These are phyloP conservation scores for Irpex sp. DNA, from an alignment of 1,284 basidiomycete genomes.

Conservation along the genomic window DNA sequence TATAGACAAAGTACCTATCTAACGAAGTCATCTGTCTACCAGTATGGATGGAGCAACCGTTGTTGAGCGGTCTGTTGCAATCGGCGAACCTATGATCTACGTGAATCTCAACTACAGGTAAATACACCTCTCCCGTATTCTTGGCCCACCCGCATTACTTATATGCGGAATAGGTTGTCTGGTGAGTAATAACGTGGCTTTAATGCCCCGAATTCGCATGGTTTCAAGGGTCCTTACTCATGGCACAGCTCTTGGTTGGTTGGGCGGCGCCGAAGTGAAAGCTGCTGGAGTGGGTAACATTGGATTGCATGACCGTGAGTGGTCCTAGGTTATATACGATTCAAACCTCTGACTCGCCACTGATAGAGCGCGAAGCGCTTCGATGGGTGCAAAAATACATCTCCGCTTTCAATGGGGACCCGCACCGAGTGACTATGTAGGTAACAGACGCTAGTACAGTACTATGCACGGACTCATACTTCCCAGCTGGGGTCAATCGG, in stretches of 20 bases:
- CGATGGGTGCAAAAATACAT: constrained; percentile 57
- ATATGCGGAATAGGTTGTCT: background rate
- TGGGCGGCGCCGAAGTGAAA: constrained; percentile 46
- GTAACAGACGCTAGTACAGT: constrained; percentile 20
- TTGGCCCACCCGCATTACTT: background rate
- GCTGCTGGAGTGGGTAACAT: constrained; percentile 50
- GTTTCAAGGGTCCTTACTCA: background rate
- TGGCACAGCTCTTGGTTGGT: constrained; percentile 37
- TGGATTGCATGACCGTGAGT: constrained; percentile 51
- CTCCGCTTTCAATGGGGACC: constrained; percentile 58
- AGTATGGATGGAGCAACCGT: constrained; percentile 23
- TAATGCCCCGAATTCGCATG: background rate
- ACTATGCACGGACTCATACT: constrained; percentile 15
- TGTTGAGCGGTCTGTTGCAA: constrained; percentile 30
- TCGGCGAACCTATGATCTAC: constrained; percentile 31
- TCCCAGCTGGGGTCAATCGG: constrained; percentile 31
- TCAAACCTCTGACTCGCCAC: background rate
- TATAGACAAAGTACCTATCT: too few species aligned
- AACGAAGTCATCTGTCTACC: too few species aligned
- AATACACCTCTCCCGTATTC: background rate
- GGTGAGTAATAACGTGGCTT: background rate
- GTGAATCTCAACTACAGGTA: constrained; percentile 33
- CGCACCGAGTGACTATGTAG: constrained; percentile 52
- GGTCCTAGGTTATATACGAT: background rate
- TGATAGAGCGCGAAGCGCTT: constrained; percentile 23